Evolutionary conservation across 2,329 filamentous ascomycete species (phyloP), one percentile per base, ranked within the genome.

Genomic region (Cladophialophora psammophila): DNA sequence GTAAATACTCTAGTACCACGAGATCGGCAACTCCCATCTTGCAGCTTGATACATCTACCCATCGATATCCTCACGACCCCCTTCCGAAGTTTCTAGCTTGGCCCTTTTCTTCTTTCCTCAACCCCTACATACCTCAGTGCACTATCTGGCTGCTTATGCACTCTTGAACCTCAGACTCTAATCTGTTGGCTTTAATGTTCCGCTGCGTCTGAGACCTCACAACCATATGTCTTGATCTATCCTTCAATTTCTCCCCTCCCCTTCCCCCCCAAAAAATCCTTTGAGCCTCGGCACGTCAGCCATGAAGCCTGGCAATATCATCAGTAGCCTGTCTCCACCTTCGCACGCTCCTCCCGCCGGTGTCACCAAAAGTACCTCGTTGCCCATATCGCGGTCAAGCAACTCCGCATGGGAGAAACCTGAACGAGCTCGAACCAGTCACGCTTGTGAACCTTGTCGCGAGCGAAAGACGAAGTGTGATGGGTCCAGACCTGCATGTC

Each of bases 381-480:
- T 68, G 26, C 62, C 66, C 26, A 62, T 62, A 26, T 61, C 63
- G 32, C 57, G 66, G 34, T 52, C 63, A 59, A 63, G 59, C 40
- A 60, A 60, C 61, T 52, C 65, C 45, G 60, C 66, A 13, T 72
- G 71, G 63, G 72, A 73, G 9, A 69, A 72, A 61, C 71, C 71
- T 36, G 72, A 73, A 57, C 62, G 71, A 13, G 72, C 72, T 13
- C 66, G 72, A 38, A 73, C 72, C 52, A 72, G 71, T 63, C 72
- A 73, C 59, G 72, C 72, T 32, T 73, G 72, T 53, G 72, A 73
- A 56, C 72, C 72, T 7, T 73, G 72, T 64, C 69, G 72, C 48
- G 72, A 73, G 62, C 69, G 72, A 31, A 73, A 73, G 59, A 73
- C 72, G 8, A 73, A 73, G 58, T 73, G 72, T 59, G 72, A 73